These are phyloP conservation scores for Lignosus rhinocerotis DNA, from an alignment of 1,284 basidiomycete species.

Conservation along the genomic window DNA sequence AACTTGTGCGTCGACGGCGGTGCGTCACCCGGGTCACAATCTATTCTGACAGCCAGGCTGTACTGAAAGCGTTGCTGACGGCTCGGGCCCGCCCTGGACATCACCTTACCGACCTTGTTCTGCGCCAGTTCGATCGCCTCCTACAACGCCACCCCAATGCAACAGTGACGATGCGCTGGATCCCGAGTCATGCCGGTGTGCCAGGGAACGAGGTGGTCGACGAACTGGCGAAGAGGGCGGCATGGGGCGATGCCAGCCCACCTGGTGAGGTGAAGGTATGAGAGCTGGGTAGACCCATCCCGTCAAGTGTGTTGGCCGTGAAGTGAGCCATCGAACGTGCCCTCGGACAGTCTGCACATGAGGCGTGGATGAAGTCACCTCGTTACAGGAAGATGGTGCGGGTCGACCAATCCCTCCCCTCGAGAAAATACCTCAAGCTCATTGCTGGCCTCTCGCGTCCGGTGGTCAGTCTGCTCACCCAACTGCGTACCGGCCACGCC, in stretches of 20 bases:
- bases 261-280: conserved; percentile 1
- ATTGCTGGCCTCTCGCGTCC: background rate
- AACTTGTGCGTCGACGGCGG: background rate
- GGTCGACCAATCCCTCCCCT: conserved; percentile 17
- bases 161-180: conserved; percentile 9
- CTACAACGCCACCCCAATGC: conserved; percentile 3
- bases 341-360: background rate
- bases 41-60: conserved; percentile 10
- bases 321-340: background rate
- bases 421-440: conserved; percentile 1
- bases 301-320: conserved; percentile 9
- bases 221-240: conserved; percentile 20
- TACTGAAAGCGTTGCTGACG: background rate
- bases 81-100: conserved; percentile 3
- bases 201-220: conserved; percentile 26
- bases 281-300: conserved; percentile 12
- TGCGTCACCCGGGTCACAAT: background rate
- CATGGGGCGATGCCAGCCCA: conserved; percentile 11
- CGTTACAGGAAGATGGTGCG: background rate
- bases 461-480: conserved; percentile 26
- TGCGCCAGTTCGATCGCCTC: background rate
- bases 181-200: conserved; percentile 20
- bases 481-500: conserved; percentile 32
- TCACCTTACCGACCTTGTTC: conserved; percentile 15
- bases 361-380: conserved; percentile 9